A percentile compares a stretch with the other conserved stretches of the same genome.
These are phyloP conservation scores for Diaporthe citriasiana DNA, from an alignment of 2,329 filamentous ascomycete species.

Conservation along the genomic window DNA sequence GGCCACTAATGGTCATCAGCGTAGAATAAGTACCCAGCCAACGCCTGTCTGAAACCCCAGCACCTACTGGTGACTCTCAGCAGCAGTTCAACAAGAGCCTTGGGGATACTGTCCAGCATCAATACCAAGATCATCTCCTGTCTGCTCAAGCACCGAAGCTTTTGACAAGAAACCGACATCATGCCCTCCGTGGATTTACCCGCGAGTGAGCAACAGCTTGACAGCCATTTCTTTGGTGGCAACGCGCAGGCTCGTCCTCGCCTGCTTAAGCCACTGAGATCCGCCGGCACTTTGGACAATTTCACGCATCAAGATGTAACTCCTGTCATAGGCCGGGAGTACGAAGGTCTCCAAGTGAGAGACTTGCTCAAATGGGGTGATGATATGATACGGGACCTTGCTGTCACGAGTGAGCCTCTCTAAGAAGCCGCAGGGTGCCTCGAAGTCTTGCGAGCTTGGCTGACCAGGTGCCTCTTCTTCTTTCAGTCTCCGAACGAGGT, in stretches of 20 bases:
- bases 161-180: constrained; percentile 34
- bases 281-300: constrained; percentile 57
- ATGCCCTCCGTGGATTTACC: constrained; percentile 54
- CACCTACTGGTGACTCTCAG: not conserved
- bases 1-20: not conserved
- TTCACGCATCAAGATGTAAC: constrained; percentile 54
- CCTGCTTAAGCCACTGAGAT: constrained; percentile 44
- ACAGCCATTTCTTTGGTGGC: constrained; percentile 47
- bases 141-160: too few species aligned
- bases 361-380: constrained; percentile 50
- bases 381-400: constrained; percentile 52
- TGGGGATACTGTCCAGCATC: not conserved
- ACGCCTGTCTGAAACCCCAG: not conserved
- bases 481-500: constrained; percentile 60
- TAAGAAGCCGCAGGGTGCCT: not conserved
- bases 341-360: constrained; percentile 49
- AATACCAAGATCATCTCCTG: not conserved
- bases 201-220: constrained; percentile 36
- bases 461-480: constrained; percentile 28
- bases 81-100: not conserved
- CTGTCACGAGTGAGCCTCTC: constrained; percentile 47
- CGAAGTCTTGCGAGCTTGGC: not conserved
- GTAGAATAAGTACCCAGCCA: constrained; percentile 19
- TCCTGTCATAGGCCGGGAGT: constrained; percentile 53
- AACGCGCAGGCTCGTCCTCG: constrained; percentile 46